Base-by-base conservation (phyloP, 148 eudicot species). In the Salicornia ramosissima region DNA sequence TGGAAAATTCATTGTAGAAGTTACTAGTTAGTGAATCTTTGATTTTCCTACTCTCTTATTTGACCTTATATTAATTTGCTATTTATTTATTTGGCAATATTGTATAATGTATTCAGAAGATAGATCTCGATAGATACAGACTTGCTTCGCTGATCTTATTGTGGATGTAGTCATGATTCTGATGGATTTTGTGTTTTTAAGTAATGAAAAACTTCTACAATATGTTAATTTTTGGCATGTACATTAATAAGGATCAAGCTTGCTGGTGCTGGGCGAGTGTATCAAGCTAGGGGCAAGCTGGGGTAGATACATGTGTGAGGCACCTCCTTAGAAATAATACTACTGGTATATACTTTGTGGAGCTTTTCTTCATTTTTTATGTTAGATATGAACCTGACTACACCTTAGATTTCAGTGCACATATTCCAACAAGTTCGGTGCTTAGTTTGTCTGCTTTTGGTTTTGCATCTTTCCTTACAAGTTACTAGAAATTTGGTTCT, bases 291-390 rank as follows among this genome's bases (percentile, higher is more conserved):
- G 49, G 60, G 47, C 31, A 7, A 22, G 34, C 56, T 30, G 36
- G 57, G 43, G 70, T 67, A 53, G 71, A 51, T 68, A 39, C 49
- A 14, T 68, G 71, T 53, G 71, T 68, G 25, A 34, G 46, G 47
- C 56, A 49, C 61, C 58, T 33, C 43, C 22, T 52, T 51, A 53
- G 31, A 53, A 68, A 53, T 22, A 22, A 65, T 51, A 68, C 58
- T 33, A 28, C 68, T 65, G 33, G 68, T 47, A 29, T 18, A 14
- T 6, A 25, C 25, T 21, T 16, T 34, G 46, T 68, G 71, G 61
- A 33, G 60, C 60, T 33, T 68, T 68, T 1, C 22, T 19, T 34
- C 10, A 2, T 10, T 33, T 28, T 13, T 21, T 18, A 36, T 36
- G 4, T 16, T 19, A 34, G 47, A 34, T 42, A 13, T 26, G 50